Evolutionary conservation across 805 yeast genomes (phyloP), one percentile per base, ranked within the genome.

Genomic region (Kodamaea hsintzibuensis): DNA sequence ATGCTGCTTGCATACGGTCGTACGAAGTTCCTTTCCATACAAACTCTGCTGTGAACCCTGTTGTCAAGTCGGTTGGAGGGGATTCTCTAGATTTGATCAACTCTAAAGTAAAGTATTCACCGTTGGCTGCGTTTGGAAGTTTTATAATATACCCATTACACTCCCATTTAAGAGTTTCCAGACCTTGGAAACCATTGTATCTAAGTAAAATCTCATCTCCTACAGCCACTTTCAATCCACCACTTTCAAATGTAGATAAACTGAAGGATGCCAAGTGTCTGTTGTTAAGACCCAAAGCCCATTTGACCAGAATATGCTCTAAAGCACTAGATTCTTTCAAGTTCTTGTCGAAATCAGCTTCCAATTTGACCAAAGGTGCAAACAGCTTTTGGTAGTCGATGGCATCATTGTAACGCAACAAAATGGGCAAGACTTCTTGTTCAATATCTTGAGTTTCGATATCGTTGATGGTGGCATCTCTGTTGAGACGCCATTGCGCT

Each of bases 21-120:
- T 86, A 91, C 0, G 96, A 77, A 1, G 86, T 84, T 13, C 93
- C 95, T 60, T 88, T 88, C 97, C 97, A 92, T 50, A 88, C 89
- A 65, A 90, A 88, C 61, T 89, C 93, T 0, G 92, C 91, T 1
- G 92, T 83, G 67, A 89, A 92, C 18, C 86, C 89, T 3, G 82
- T 77, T 1, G 81, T 79, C 39, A 81, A 65, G 56, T 85, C 77
- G 1, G 85, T 81, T 50, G 89, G 89, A 1, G 60, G 59, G 5
- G 54, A 42, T 1, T 55, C 64, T 18, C 71, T 75, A 12, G 68
- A 63, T 1, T 82, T 73, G 44, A 67, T 71, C 57, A 91, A 74
- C 66, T 91, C 96, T 47, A 91, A 70, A 0, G 92, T 86, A 62
- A 86, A 86, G 50, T 82, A 85, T 58, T 86, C 92, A 47, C 82